Conservation (phyloP, 176 grass and related monocot genomes). For the Zoysia japonica region DNA sequence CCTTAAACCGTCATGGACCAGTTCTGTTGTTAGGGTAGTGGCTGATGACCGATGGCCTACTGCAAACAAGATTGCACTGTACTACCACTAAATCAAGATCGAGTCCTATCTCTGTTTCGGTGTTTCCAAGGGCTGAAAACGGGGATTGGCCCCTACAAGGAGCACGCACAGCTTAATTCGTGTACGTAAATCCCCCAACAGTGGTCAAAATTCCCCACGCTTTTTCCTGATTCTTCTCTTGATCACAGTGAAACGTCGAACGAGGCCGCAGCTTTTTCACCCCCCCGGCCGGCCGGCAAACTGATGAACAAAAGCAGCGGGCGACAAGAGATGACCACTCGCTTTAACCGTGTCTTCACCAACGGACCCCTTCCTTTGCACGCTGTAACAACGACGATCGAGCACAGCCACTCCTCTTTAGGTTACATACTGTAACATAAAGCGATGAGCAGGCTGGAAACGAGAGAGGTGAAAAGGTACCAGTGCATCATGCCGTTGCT, state of each 20-base stretch:
- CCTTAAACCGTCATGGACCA: background rate
- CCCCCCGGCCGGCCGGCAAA: constrained; percentile 1
- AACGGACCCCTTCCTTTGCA: background rate
- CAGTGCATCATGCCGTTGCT: background rate
- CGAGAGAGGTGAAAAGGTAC: constrained; percentile 19
- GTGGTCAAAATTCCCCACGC: constrained; percentile 35
- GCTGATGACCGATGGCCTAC: background rate
- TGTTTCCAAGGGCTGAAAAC: background rate
- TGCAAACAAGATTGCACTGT: background rate
- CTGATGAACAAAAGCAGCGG: constrained; percentile 16
- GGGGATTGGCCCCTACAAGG: constrained; percentile 13
- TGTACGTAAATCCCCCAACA: constrained; percentile 9
- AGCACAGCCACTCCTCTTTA: constrained; percentile 10
- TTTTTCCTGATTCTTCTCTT: constrained; percentile 1
- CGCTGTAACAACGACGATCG: constrained; percentile 16
- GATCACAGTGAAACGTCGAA: constrained; percentile 26
- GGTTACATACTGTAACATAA: constrained; percentile 17
- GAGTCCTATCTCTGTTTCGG: background rate
- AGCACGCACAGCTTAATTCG: background rate
- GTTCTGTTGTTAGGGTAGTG: background rate
- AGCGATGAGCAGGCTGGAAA: background rate
- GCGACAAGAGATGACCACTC: constrained; percentile 30
- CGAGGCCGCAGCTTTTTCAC: constrained; percentile 21
- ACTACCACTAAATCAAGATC: background rate
- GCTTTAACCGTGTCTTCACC: constrained; percentile 34